Percentiles rank a stretch among this genome's conserved stretches.
phyloP scores from a whole-genome alignment of 192 early-diverging fungal genomes.

The Backusella liffmaniae region DNA sequence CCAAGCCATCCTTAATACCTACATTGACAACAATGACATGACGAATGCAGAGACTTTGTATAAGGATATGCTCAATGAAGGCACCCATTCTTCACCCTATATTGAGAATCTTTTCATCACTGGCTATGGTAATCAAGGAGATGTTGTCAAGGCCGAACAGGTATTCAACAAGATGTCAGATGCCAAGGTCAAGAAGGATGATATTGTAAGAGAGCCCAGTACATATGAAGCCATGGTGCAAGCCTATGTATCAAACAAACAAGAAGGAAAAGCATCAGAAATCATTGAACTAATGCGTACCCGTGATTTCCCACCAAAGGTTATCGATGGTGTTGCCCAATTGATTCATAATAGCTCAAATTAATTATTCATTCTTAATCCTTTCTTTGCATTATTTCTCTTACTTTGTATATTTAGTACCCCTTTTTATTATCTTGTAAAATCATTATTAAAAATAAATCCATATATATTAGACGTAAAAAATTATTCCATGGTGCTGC shows the following conservation, averaged over 20 bases:
- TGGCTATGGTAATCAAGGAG: conserved; percentile 43
- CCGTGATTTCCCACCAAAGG: conserved; percentile 38
- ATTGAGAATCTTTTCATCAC: conserved; percentile 59
- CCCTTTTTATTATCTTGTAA: conserved; percentile 2
- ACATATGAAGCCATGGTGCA: conserved; percentile 61
- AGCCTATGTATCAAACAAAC: conserved; percentile 43
- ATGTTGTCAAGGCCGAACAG: conserved; percentile 40
- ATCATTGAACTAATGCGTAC: conserved; percentile 31
- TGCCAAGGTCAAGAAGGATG: not conserved
- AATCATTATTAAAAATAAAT: conserved; percentile 5
- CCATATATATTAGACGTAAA: not conserved
- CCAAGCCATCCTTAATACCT: conserved; percentile 52
- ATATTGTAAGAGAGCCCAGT: conserved; percentile 50
- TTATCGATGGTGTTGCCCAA: conserved; percentile 22
- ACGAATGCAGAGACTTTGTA: conserved; percentile 42
- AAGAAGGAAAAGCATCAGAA: conserved; percentile 37
- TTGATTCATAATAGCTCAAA: not conserved
- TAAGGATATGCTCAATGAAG: conserved; percentile 40
- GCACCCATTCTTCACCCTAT: conserved; percentile 45
- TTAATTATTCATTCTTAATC: not conserved
- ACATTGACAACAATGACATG: conserved; percentile 44
- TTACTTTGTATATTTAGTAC: conserved; percentile 4
- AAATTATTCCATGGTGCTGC: not conserved
- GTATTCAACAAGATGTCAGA: conserved; percentile 52
- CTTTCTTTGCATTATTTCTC: not conserved